Percentiles rank a stretch among this genome's conserved stretches.
Evolutionary conservation across 2,329 filamentous ascomycete genomes (phyloP).

Genomic region (Ophiostoma himal-ulmi): DNA sequence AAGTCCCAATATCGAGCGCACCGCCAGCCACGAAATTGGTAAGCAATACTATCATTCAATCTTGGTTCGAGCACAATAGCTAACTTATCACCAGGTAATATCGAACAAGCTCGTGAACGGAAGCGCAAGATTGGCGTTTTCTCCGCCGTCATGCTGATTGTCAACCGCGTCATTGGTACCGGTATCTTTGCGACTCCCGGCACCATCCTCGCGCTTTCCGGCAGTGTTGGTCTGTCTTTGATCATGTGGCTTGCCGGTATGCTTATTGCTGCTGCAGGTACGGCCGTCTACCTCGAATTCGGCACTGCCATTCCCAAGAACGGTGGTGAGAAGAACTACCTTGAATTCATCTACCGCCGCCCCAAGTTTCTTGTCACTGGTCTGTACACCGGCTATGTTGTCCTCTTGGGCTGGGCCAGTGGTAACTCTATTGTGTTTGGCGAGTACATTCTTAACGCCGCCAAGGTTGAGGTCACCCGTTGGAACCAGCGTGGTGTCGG

Average conservation of each 20-base stretch:
- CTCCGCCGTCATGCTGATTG: conserved; percentile 54
- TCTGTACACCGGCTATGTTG: conserved; percentile 55
- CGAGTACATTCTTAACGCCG: conserved; percentile 63
- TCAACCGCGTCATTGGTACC: conserved; percentile 61
- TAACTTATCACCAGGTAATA: background rate
- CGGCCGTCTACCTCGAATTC: conserved; percentile 61
- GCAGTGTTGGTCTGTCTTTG: conserved; percentile 56
- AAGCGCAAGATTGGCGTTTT: conserved; percentile 52
- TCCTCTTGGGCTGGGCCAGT: conserved; percentile 60
- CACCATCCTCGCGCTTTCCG: conserved; percentile 50
- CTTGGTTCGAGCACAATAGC: background rate
- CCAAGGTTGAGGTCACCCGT: conserved; percentile 53
- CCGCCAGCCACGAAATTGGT: conserved; percentile 10
- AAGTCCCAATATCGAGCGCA: background rate
- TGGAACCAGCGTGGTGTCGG: conserved; percentile 65
- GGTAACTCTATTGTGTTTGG: conserved; percentile 65
- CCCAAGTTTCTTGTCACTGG: conserved; percentile 57
- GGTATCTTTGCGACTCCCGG: conserved; percentile 61
- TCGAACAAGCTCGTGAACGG: conserved; percentile 37
- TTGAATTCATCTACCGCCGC: conserved; percentile 57
- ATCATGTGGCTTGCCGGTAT: conserved; percentile 59
- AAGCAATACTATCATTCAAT: background rate
- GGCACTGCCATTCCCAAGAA: conserved; percentile 60
- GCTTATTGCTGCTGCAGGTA: conserved; percentile 56
- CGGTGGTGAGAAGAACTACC: conserved; percentile 62